These are phyloP conservation scores for Daldinia grandis DNA, from an alignment of 495 filamentous ascomycete species.

Conservation along the genomic window DNA sequence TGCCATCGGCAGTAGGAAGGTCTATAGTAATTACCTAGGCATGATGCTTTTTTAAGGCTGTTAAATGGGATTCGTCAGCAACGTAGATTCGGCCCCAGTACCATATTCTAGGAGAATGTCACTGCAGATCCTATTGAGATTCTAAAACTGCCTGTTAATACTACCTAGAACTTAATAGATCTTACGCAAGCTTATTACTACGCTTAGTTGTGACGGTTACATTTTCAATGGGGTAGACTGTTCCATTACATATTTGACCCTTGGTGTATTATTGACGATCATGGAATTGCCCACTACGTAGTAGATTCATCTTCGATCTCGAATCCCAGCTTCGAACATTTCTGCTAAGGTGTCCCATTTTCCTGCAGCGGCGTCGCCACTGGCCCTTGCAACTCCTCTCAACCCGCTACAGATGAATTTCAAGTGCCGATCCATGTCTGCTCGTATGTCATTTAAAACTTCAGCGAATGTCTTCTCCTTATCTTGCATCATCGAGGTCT, in stretches of 20 bases:
- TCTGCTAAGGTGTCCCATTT: conserved; percentile 69
- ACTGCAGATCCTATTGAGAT: not conserved
- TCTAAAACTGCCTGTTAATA: no score
- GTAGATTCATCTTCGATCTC: conserved; percentile 31
- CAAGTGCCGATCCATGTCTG: conserved; percentile 60
- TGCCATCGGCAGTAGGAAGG: conserved; percentile 10
- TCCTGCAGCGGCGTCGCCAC: conserved; percentile 56
- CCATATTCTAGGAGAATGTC: not conserved
- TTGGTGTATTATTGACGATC: not conserved
- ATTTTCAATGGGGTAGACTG: not conserved
- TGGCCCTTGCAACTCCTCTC: conserved; percentile 66
- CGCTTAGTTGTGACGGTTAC: no score
- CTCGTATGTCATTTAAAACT: conserved; percentile 53
- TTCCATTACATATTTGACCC: not conserved
- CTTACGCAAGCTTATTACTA: not conserved
- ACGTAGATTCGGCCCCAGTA: not conserved
- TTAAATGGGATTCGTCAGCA: not conserved
- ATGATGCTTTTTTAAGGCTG: not conserved
- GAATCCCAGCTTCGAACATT: conserved; percentile 63
- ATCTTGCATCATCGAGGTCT: conserved; percentile 40
- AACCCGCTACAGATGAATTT: conserved; percentile 64
- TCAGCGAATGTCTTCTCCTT: conserved; percentile 49
- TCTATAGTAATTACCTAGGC: no score
- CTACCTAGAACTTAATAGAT: not conserved
- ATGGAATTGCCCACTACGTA: not conserved